Percentiles rank a stretch among this genome's conserved stretches.
These are phyloP conservation scores for Acorus gramineus DNA, from an alignment of 106 monocot genomes.

Conservation along the genomic window DNA sequence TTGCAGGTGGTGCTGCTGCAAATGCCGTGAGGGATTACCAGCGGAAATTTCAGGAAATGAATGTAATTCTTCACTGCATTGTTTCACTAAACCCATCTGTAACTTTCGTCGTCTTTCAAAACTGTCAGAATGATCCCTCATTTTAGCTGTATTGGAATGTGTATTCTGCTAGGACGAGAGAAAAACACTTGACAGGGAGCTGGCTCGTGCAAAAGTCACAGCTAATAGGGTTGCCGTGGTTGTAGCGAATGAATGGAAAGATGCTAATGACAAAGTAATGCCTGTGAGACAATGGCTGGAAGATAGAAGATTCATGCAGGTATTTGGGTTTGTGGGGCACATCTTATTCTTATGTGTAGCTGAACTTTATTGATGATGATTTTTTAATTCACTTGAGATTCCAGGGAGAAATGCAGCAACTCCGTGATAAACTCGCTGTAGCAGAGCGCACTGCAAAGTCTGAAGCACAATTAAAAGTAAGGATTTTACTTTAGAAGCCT, in stretches of 20 bases:
- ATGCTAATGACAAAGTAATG: no score
- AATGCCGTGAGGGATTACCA: conserved; percentile 99
- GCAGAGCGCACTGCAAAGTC: conserved; percentile 76
- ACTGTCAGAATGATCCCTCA: not conserved
- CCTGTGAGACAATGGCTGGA: no score
- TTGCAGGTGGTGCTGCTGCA: conserved; percentile 92
- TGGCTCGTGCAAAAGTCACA: no score
- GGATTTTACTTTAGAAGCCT: not conserved
- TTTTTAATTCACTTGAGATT: not conserved
- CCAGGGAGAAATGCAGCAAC: conserved; percentile 98
- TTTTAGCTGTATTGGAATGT: conserved; percentile 5
- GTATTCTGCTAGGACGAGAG: not conserved
- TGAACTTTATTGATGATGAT: not conserved
- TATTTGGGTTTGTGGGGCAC: not conserved
- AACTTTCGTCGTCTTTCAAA: not conserved
- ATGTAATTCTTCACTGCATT: conserved; percentile 27
- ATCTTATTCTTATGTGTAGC: no score
- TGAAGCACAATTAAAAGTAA: conserved; percentile 86
- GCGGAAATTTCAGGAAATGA: conserved; percentile 95
- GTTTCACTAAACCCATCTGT: not conserved
- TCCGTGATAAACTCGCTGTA: conserved; percentile 83
- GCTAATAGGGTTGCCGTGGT: no score
- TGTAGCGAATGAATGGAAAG: no score
- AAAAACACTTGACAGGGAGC: no score
- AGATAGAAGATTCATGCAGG: no score